phyloP scores from a whole-genome alignment of 306 rosid species.

The Pachyrhizus erosus region DNA sequence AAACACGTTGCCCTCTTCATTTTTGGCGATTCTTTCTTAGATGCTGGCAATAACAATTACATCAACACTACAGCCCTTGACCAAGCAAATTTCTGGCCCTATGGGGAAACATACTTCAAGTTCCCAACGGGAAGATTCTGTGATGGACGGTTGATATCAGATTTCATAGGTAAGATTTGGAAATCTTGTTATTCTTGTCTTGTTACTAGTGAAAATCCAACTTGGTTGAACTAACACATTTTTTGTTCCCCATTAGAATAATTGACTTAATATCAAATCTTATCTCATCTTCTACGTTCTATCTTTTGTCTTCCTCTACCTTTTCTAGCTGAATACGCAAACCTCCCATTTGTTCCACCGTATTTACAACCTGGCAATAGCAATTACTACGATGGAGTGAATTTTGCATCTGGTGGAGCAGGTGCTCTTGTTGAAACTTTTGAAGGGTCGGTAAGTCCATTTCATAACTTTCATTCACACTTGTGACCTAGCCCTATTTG shows the following conservation, averaged over 20 bases:
- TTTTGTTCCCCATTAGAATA: constrained; percentile 29
- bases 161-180: constrained; percentile 69
- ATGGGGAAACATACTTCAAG: constrained; percentile 76
- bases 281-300: too few relatives aligned
- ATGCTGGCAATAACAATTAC: constrained; percentile 95
- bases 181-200: constrained; percentile 37
- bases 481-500: not conserved
- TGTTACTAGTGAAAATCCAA: constrained; percentile 39
- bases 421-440: constrained; percentile 86
- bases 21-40: constrained; percentile 90
- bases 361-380: constrained; percentile 71
- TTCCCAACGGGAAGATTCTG: constrained; percentile 92
- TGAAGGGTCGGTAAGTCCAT: constrained; percentile 73
- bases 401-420: constrained; percentile 91
- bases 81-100: constrained; percentile 97
- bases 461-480: not conserved
- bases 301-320: not conserved
- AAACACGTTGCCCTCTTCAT: constrained; percentile 61
- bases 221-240: constrained; percentile 48
- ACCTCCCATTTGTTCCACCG: constrained; percentile 72
- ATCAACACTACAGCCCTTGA: constrained; percentile 83
- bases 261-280: not conserved
- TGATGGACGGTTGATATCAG: constrained; percentile 85
- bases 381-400: constrained; percentile 67
- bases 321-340: constrained; percentile 76